Evolutionary conservation across 768 basidiomycete genomes (phyloP), one percentile per base, ranked within the genome.

Genomic region (Candolleomyces eurysporus): DNA sequence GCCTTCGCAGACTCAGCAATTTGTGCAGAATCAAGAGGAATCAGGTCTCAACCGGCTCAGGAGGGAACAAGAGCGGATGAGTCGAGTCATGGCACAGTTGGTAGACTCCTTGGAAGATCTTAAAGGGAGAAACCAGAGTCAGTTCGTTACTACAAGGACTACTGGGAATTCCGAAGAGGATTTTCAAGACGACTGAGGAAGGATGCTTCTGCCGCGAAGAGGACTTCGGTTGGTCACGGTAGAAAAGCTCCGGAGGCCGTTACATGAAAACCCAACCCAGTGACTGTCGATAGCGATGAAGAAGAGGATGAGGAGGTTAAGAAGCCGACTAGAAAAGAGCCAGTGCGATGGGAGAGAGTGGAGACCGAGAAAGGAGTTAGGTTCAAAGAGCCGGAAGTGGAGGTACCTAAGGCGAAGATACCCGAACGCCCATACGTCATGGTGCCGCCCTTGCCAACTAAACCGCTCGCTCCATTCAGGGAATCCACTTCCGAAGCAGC

Each of bases 131-230:
- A 46, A 52, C 11, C 42, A 59, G n/a, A 26, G 16, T 8, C 36
- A 36, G 36, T 36, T 36, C 11, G 36, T 36, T 3, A 36, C 6
- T 6, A 36, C 36, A 1, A 36, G 36, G 36, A 36, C 36, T 11
- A 36, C 2, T 36, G 36, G 8, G 2, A 11, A 7, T 36, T 36
- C 11, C 8, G 49, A 21, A 22, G 49, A 50, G 50, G 61, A 31
- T 62, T 62, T 62, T 50, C 57, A 58, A 22, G 26, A 21, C 2
- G 50, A 58, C 52, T 49, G 45, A 53, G 48, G 61, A 62, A 51
- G 50, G 55, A 53, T 31, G 14, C 57, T 0, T 10, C 61, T 43
- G 26, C 48, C 26, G 42, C 21, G 36, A 62, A 53, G 19, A 51
- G 51, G 50, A 51, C 52, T 45, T 11, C 16, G 4, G 48, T 58